These are phyloP conservation scores for Dipodascus albidus DNA, from an alignment of 805 yeast species.

Conservation along the genomic window DNA sequence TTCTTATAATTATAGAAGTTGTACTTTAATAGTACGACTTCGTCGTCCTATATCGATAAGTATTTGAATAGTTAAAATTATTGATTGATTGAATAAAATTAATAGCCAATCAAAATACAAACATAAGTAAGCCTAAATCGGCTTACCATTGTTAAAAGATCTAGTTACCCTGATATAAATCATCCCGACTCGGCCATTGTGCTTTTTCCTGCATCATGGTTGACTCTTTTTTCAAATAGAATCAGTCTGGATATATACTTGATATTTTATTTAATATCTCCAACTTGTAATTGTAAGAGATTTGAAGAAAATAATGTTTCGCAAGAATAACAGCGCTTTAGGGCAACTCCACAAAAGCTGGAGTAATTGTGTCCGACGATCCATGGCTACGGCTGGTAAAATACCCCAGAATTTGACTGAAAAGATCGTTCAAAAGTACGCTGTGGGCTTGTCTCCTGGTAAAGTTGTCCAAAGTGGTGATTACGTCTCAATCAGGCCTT, in stretches of 20 bases:
- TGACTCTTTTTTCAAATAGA: not conserved
- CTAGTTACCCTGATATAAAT: not conserved
- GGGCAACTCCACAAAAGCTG: not conserved
- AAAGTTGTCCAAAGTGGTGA: conserved; percentile 82
- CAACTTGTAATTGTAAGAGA: too few relatives aligned
- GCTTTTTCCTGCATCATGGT: not conserved
- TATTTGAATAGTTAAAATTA: too few relatives aligned
- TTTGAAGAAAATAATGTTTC: too few relatives aligned
- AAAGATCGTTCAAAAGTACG: conserved; percentile 87
- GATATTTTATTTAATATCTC: too few relatives aligned
- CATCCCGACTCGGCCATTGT: not conserved
- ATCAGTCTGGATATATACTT: too few relatives aligned
- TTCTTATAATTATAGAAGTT: too few relatives aligned
- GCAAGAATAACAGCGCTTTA: not conserved
- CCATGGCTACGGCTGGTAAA: not conserved
- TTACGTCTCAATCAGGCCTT: conserved; percentile 88
- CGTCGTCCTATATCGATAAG: too few relatives aligned
- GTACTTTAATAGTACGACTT: too few relatives aligned
- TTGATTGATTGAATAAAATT: too few relatives aligned
- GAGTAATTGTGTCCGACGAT: conserved; percentile 1
- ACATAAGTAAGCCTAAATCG: too few relatives aligned
- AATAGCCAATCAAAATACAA: too few relatives aligned
- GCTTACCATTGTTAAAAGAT: too few relatives aligned
- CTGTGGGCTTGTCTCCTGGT: conserved; percentile 70
- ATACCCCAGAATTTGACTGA: conserved; percentile 75